Base-by-base conservation (phyloP, 345 rosid species). In the Gossypium sturtianum region DNA sequence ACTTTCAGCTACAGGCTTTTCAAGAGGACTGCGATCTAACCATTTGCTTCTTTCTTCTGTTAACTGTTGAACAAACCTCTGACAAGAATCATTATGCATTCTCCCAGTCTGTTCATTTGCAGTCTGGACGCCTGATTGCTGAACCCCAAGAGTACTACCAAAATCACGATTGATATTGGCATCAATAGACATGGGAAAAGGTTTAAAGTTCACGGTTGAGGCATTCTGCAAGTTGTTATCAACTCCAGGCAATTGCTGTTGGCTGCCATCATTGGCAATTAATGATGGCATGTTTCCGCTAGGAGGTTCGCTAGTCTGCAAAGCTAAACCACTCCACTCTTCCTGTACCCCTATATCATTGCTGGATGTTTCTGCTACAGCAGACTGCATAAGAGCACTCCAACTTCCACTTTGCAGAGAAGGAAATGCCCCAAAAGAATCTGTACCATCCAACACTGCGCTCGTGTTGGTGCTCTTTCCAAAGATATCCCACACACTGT, bases 311-410 rank as follows among this genome's bases (percentile, higher is more conserved):
- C 53, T 61, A 72, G 65, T 74, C 58, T 20, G 85, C 69, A 75
- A 29, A 62, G 76, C 70, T 79, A 81, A 68, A 68, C 88, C 84
- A 84, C 80, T 79, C 91, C 89, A 85, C 78, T 87, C 90, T 77
- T 88, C 96, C 64, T 87, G 89, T 63, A 53, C n/a, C 60, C 85
- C 87, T 19, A 78, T 70, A 60, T 89, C 90, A 67, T 79, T 83
- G 49, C 81, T 85, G 54, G 94, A 86, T 75, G 97, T 83, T 87
- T 95, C 99, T 66, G 94, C 97, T 23, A 95, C 91, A 78, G 98
- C 99, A 77, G 99, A 93, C 77, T 89, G 98, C 99, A 95, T 95
- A 73, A 95, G 99, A 72, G 99, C 98, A 86, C 99, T 93, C 99
- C 98, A 95, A 76, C 97, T 89, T 79, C 99, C 99, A 85, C 94